Percentiles rank a stretch among this genome's conserved stretches.
Conservation (phyloP, 1,139 yeast species). For the Yamadazyma songkhlaensis region DNA sequence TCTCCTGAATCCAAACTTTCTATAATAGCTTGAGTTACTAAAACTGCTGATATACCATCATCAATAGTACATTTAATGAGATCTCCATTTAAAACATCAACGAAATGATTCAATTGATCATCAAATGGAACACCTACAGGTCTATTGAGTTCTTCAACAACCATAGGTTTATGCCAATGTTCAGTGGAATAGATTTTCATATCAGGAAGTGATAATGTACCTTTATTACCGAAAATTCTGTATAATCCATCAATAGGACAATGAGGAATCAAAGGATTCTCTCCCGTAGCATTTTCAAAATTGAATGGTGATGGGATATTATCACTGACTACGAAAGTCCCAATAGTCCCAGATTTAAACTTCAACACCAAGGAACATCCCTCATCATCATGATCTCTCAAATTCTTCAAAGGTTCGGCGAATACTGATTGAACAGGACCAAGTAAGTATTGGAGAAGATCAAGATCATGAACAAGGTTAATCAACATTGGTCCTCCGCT, state of each 20-base stretch:
- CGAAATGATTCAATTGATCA: slow-evolving; percentile 37
- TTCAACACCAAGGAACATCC: slow-evolving; percentile 41
- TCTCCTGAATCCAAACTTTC: slow-evolving; percentile 33
- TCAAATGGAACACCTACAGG: slow-evolving; percentile 29
- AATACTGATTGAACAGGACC: slow-evolving; percentile 39
- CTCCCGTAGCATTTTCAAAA: slow-evolving; percentile 44
- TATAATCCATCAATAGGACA: slow-evolving; percentile 35
- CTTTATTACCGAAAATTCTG: slow-evolving; percentile 39
- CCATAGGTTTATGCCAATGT: slow-evolving; percentile 20
- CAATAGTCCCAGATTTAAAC: slow-evolving; percentile 38
- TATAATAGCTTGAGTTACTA: slow-evolving; percentile 33
- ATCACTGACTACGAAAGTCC: slow-evolving; percentile 42
- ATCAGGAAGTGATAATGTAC: slow-evolving; percentile 43
- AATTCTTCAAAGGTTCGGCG: slow-evolving; percentile 35
- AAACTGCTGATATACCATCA: slow-evolving; percentile 38
- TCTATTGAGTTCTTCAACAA: not conserved
- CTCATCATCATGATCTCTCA: slow-evolving; percentile 34
- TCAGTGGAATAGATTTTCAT: slow-evolving; percentile 26
- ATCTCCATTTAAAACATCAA: slow-evolving; percentile 29
- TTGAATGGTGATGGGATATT: slow-evolving; percentile 42
- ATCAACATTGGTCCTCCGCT: slow-evolving; percentile 43
- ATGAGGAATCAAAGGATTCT: slow-evolving; percentile 40
- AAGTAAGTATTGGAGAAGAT: slow-evolving; percentile 37
- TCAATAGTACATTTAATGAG: slow-evolving; percentile 35
- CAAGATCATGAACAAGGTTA: slow-evolving; percentile 43